Base-by-base conservation (phyloP, 768 basidiomycete species). In the Cyclocybe cylindracea region DNA sequence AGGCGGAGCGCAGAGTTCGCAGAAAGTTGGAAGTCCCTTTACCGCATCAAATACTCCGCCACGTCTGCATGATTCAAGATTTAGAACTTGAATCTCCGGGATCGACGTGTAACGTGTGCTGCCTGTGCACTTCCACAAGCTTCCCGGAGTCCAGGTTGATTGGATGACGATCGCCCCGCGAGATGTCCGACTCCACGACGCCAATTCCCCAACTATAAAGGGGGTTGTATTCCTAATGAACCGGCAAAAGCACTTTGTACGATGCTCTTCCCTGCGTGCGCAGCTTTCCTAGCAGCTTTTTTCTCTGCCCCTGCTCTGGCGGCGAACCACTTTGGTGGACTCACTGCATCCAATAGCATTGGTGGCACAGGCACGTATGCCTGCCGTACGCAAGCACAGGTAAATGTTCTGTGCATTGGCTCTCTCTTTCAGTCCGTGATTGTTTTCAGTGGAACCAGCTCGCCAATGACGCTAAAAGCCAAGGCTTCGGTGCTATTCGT, bases 331-430 rank as follows among this genome's bases (percentile, higher is more conserved):
- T 69, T 73, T 39, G 59, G 45, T 11, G 73, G 71, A 3, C 37
- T 74, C 32, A 61, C 61, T 10, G 66, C 58, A n/a, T 68, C 71
- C 1, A 74, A 73, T 55, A 66, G 70, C 49, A 61, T 62, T 10
- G 66, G 66, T 13, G 62, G 63, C 0, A 59, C 57, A 6, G 42
- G 47, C 0, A 39, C 61, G 1, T 74, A 71, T 39, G 65, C 65
- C 3, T 73, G 72, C 58, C 61, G 71, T 16, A 66, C 71, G 3
- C 72, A 72, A 59, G 62, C 60, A 13, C 68, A 75, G 60, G 72
- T 68, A 29, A n/a, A 7, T 46, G 32, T n/a, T 19, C 14, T 9
- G 8, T 33, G 14, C 33, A 7, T 3, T n/a, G 9, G 7, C 10
- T 18, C 5, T 16, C 14, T 10, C n/a, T 6, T 13, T n/a, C 29